Evolutionary conservation across 345 rosid genomes (phyloP), one percentile per base, ranked within the genome.

Genomic region (Erysimum cheiranthoides): DNA sequence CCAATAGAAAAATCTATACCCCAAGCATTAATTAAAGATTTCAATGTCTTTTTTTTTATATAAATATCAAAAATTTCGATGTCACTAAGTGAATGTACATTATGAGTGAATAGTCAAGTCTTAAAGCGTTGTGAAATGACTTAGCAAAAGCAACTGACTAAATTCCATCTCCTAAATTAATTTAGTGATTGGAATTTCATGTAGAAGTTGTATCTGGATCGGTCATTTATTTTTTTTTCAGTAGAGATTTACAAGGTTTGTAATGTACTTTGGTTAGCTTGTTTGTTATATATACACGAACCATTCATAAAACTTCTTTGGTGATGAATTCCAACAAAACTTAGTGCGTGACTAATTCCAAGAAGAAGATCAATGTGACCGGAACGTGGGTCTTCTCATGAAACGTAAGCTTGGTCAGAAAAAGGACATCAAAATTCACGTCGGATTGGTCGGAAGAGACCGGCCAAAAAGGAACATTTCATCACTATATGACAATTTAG

Each of bases 381-480:
- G 65, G 70, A 69, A 69, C 80, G 75, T 76, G 70, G 64, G 50
- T 43, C 70, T 61, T 76, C 74, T 76, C 58, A 69, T 62, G 14
- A 76, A 59, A 66, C 50, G 67, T 69, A 61, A 21, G 61, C 3
- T 16, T 69, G 40, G 28, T 32, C 73, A 75, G 73, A 60, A 31
- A 75, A 58, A 68, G 54, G 43, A 38, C 68, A 30, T 68, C 10
- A 50, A 17, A 10, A 58, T 30, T 67, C 36, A 75, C 68, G 73
- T 75, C 61, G 61, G 79, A 75, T 59, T 75, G 74, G 79, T 68
- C 79, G 75, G 75, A 35, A 53, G 57, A 61, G 57, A 53, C 74
- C 65, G 64, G 35, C 78, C 78, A 66, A 28, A 74, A 74, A 66
- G 67, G 43, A 66, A 74, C 17, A 25, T 52, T 58, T 49, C 72